phyloP scores from a whole-genome alignment of 2,329 filamentous ascomycete genomes.

The Hypoxylon sp. region DNA sequence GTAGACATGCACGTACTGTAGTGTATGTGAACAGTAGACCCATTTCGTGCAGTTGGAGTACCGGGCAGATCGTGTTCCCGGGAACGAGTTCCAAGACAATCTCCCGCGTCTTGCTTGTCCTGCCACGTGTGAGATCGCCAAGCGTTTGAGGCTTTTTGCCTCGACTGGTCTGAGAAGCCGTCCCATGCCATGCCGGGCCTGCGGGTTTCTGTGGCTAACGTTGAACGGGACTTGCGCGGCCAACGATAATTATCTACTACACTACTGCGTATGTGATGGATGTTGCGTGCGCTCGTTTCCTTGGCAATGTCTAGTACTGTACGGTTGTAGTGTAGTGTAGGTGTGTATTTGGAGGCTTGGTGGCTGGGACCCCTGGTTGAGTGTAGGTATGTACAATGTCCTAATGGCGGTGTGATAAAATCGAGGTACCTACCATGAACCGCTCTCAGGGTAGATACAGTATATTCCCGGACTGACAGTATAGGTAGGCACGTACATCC shows the following conservation, averaged over 20 bases:
- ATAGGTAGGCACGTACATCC: constrained; percentile 4
- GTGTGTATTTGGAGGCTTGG: constrained; percentile 22
- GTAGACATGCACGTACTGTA: constrained; percentile 2
- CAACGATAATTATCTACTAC: constrained; percentile 16
- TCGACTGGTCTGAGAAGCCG: constrained; percentile 13
- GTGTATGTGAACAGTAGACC: constrained; percentile 25
- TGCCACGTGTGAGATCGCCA: constrained; percentile 42
- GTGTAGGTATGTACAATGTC: constrained; percentile 6
- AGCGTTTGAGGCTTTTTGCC: constrained; percentile 18
- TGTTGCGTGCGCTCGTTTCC: constrained; percentile 7
- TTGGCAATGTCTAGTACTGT: no score
- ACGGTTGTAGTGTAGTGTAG: no score
- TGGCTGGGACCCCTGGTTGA: constrained; percentile 28
- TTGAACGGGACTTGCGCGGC: constrained; percentile 14
- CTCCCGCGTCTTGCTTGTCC: constrained; percentile 37
- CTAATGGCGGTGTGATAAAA: constrained; percentile 41
- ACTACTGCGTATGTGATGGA: no score
- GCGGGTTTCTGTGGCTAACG: constrained; percentile 21
- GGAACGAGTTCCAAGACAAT: constrained; percentile 31
- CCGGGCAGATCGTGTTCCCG: constrained; percentile 31
- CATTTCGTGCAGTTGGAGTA: constrained; percentile 39
- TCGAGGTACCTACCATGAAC: constrained; percentile 19
- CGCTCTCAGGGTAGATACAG: constrained; percentile 4
- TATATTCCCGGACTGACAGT: constrained; percentile 13
- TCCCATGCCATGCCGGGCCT: constrained; percentile 28